These are phyloP conservation scores for Candida multigemmis DNA, from an alignment of 805 yeast genomes.

Conservation along the genomic window DNA sequence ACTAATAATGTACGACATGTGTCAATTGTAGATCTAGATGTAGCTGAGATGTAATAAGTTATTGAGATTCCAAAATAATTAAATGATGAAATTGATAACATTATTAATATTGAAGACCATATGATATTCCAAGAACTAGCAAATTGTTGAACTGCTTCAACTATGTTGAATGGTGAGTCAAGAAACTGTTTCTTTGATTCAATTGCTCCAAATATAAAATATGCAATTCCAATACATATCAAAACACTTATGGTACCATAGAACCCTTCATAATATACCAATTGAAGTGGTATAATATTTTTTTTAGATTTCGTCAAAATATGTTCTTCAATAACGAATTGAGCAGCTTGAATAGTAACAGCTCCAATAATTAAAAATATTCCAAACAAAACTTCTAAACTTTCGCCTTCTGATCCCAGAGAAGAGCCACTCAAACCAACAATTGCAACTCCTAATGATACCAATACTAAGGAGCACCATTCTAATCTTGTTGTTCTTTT, in stretches of 20 bases:
- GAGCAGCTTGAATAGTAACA: constrained; percentile 62
- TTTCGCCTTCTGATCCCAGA: constrained; percentile 4
- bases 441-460: constrained; percentile 57
- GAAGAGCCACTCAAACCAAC: constrained; percentile 65
- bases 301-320: constrained; percentile 43
- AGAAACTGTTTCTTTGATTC: constrained; percentile 23
- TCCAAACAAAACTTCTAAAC: constrained; percentile 38
- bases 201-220: constrained; percentile 28
- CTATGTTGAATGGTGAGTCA: constrained; percentile 47
- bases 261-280: constrained; percentile 70
- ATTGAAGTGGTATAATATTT: constrained; percentile 48
- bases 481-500: constrained; percentile 49
- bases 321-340: constrained; percentile 72
- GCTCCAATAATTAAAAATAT: constrained; percentile 50
- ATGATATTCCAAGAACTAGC: constrained; percentile 35
- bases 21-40: constrained; percentile 72
- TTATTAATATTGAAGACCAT: constrained; percentile 48
- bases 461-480: constrained; percentile 60
- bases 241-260: constrained; percentile 47
- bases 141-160: constrained; percentile 41
- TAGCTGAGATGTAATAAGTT: constrained; percentile 60
- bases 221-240: constrained; percentile 34
- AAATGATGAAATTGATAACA: constrained; percentile 65
- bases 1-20: constrained; percentile 68
- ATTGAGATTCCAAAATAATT: constrained; percentile 67